These are phyloP conservation scores for Phlyctochytrium arcticum DNA, from an alignment of 192 early-diverging fungal genomes.

Conservation along the genomic window DNA sequence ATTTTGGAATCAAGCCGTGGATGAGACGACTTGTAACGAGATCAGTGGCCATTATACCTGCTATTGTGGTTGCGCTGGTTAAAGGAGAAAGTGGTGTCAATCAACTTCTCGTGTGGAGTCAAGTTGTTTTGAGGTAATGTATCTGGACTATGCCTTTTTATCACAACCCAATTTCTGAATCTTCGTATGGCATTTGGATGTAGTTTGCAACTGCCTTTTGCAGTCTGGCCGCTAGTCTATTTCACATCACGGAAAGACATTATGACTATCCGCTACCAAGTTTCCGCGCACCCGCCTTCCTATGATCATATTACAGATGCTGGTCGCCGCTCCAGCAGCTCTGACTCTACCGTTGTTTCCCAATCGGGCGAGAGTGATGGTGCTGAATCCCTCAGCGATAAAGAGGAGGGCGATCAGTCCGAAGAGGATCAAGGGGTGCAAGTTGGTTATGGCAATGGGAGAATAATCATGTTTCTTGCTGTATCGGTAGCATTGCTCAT, in stretches of 20 bases:
- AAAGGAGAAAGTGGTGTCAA: conserved; percentile 61
- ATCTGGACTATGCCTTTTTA: background rate
- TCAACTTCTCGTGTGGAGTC: conserved; percentile 60
- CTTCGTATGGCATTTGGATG: conserved; percentile 17
- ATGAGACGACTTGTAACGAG: conserved; percentile 68
- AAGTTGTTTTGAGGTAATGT: conserved; percentile 71
- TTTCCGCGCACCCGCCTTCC: background rate
- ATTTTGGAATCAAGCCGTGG: conserved; percentile 50
- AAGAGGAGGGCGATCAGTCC: background rate
- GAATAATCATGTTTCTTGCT: conserved; percentile 11
- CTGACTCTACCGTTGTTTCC: background rate
- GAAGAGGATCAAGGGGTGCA: background rate
- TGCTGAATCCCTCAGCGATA: background rate
- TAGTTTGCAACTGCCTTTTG: conserved; percentile 76
- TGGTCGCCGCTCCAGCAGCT: background rate
- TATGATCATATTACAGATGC: background rate
- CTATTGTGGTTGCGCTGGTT: conserved; percentile 61
- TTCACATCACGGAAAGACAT: conserved; percentile 51
- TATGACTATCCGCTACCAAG: conserved; percentile 30
- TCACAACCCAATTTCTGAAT: background rate
- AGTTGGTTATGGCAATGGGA: conserved; percentile 6
- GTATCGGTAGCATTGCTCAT: conserved; percentile 22
- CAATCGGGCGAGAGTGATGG: background rate
- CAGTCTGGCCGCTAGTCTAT: conserved; percentile 71
- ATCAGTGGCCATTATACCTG: conserved; percentile 66